Base-by-base conservation (phyloP, 345 rosid genomes). In the Brassica napus region DNA sequence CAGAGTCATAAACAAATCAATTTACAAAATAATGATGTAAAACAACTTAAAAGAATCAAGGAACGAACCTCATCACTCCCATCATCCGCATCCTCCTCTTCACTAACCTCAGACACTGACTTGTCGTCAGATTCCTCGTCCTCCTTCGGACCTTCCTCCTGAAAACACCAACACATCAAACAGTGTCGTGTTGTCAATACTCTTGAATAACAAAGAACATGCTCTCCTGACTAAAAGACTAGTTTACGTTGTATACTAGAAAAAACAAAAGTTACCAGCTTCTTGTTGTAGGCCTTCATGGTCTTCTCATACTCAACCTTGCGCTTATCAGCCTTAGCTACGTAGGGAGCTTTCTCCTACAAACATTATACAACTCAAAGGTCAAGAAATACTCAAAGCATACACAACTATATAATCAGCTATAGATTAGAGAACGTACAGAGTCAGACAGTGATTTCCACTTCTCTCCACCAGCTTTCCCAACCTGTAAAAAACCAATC, bases 381-480 rank as follows among this genome's bases (percentile, higher is more conserved):
- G 61, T 66, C 15, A 35, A 32, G 2, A 34, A 7, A 37, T 62
- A 39, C 42, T 73, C 42, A 62, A 62, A 32, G 26, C 12, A 0
- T 3, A 3, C 10, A 11, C 14, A 47, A 14, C 16, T 15, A 52
- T 15, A 52, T 0, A 34, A 32, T 26, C 3, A n/a, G 79, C 81
- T 74, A 12, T 14, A 49, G 55, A 5, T 23, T 44, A 59, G 15
- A 34, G 23, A 62, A 69, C 82, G 6, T 79, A 94, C 99, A 18
- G 89, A 78, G 0, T 88, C 97, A 1, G 99, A 85, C 86, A 94
- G 2, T 0, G 97, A 91, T 82, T 94, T 94, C 99, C 99, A 94
- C 73, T 86, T 94, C 47, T 89, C 96, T 10, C 99, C 99, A 72
- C 94, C 96, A 81, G 99, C 99, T 81, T 94, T 94, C 4, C 99